Evolutionary conservation across 768 basidiomycete genomes (phyloP).

Genomic region (Podaxis carcinomalis): DNA sequence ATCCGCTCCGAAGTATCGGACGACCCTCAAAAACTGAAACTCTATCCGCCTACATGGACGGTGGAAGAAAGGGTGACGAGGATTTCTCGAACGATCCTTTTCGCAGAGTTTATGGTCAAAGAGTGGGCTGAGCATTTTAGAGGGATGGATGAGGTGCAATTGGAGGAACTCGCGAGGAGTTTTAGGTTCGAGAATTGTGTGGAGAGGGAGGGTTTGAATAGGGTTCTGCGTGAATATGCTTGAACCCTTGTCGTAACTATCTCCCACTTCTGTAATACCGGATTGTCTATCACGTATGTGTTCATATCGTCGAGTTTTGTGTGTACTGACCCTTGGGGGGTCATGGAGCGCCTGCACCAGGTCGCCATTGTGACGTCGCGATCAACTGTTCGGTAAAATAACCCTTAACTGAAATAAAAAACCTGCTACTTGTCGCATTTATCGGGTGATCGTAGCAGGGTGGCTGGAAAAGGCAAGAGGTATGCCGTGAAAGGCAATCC

Average conservation of each 20-base stretch:
- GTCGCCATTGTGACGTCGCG: neutral
- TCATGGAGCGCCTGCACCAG: neutral
- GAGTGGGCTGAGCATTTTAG: constrained; percentile 71
- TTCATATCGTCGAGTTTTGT: neutral
- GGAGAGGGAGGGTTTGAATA: constrained; percentile 65
- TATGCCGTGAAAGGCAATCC: neutral
- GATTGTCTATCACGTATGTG: neutral
- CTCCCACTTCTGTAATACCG: neutral
- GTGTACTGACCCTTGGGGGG: neutral
- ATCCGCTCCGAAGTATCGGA: constrained; percentile 48
- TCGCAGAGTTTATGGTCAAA: constrained; percentile 66
- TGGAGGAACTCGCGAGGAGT: constrained; percentile 71
- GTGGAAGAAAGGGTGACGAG: constrained; percentile 55
- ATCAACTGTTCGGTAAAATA: neutral
- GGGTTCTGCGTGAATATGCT: constrained; percentile 40
- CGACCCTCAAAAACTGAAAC: constrained; percentile 35
- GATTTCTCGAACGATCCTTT: constrained; percentile 61
- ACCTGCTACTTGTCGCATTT: neutral
- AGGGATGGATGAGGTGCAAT: constrained; percentile 50
- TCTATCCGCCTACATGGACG: constrained; percentile 66
- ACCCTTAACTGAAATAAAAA: neutral
- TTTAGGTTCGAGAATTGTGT: constrained; percentile 71
- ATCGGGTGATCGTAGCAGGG: neutral
- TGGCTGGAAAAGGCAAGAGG: neutral
- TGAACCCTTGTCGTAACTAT: neutral